phyloP scores from a whole-genome alignment of 257 asterid species.

The Lavandula angustifolia region DNA sequence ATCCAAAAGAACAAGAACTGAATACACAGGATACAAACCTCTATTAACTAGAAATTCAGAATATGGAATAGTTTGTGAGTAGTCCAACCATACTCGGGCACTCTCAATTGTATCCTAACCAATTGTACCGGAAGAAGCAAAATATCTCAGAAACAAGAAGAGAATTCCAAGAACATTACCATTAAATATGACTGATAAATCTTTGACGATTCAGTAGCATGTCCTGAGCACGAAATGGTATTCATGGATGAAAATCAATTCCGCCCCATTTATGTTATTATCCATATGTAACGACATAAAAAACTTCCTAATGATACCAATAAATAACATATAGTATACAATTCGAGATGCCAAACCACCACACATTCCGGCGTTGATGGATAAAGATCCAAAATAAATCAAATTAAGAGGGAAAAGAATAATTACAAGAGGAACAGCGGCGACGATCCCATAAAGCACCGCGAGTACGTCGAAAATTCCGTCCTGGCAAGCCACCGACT shows the following conservation, averaged over 20 bases:
- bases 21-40: constrained; percentile 48
- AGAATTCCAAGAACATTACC: no score
- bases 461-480: constrained; percentile 70
- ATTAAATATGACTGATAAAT: not conserved
- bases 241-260: not conserved
- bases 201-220: no score
- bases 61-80: constrained; percentile 98
- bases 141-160: no score
- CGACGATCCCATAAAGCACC: constrained; percentile 70
- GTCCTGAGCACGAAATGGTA: no score
- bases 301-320: no score
- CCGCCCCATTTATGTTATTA: not conserved
- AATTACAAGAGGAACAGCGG: constrained; percentile 73
- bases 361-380: not conserved
- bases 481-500: constrained; percentile 78
- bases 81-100: constrained; percentile 98
- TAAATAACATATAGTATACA: no score
- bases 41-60: constrained; percentile 90
- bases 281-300: no score
- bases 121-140: constrained; percentile 61
- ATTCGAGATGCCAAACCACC: not conserved
- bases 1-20: not conserved
- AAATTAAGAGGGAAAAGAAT: not conserved
- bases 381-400: not conserved
- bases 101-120: constrained; percentile 88